Evolutionary conservation across 768 basidiomycete species (phyloP).

Genomic region (Favolaschia claudopus): DNA sequence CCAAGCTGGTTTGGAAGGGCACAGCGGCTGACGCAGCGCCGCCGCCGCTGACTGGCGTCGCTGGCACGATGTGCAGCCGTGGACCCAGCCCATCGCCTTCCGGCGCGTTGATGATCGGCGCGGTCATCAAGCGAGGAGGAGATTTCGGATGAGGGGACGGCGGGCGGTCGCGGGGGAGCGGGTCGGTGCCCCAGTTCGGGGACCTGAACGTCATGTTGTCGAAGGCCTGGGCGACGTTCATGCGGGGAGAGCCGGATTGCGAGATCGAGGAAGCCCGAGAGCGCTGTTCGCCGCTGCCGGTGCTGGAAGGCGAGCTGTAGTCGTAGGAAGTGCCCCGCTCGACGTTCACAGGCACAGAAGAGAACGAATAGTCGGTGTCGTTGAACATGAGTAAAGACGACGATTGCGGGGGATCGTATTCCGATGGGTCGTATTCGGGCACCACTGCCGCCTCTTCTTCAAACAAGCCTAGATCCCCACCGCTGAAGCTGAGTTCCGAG

Average conservation of each 20-base stretch:
- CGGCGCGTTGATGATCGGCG: constrained; percentile 53
- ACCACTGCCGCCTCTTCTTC: constrained; percentile 47
- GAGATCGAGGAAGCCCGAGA: constrained; percentile 75
- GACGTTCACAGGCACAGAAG: constrained; percentile 45
- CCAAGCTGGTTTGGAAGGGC: constrained; percentile 60
- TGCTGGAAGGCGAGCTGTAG: constrained; percentile 70
- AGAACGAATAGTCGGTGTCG: constrained; percentile 54
- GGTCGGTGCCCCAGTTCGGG: constrained; percentile 61
- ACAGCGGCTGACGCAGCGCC: constrained; percentile 53
- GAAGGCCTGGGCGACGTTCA: constrained; percentile 65
- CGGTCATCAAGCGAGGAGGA: constrained; percentile 68
- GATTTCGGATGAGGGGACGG: constrained; percentile 45
- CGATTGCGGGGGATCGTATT: constrained; percentile 69
- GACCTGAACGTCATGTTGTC: constrained; percentile 72
- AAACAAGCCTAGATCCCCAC: constrained; percentile 59
- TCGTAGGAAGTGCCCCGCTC: constrained; percentile 56
- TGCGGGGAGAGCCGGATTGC: constrained; percentile 64
- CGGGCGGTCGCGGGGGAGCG: constrained; percentile 52
- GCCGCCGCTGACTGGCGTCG: constrained; percentile 78
- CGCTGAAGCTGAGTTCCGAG: constrained; percentile 69
- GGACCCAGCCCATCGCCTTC: constrained; percentile 68
- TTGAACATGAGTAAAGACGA: constrained; percentile 66
- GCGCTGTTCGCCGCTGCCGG: constrained; percentile 51
- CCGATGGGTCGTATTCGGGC: constrained; percentile 74
- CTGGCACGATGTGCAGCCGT: constrained; percentile 80